Evolutionary conservation across 1,284 basidiomycete species (phyloP), one percentile per base, ranked within the genome.

Genomic region (Trichosporon ovoides): DNA sequence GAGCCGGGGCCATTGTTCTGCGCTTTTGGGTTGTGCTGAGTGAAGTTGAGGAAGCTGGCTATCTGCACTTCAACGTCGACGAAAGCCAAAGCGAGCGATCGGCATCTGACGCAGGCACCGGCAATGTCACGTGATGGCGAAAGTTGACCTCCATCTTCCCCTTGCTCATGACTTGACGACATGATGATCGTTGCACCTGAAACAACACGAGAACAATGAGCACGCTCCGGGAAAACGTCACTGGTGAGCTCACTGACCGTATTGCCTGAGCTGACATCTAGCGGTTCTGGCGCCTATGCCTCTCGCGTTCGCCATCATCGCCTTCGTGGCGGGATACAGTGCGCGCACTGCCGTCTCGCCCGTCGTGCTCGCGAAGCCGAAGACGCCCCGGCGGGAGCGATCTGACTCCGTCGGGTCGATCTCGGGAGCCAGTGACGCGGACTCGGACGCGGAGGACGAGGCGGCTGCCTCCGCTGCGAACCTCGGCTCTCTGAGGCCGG

Each of bases 401-500:
- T 14, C 40, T 12, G 55, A 53, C 13, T n/a, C 28, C 9, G 16
- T 34, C 12, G 33, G 38, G n/a, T n/a, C 24, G 7, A n/a, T n/a
- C 13, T 7, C 53, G 7, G 67, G 61, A 1, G 69, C 58, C 7
- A 66, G 69, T 35, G 69, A 74, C 48, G 52, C 65, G 9, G 72
- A 74, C n/a, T 71, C 71, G 6, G 73, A 75, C 50, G 57, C 57
- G 1, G 74, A 76, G 49, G 75, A 74, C 38, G 67, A 69, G 9
- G 66, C 66, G 6, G 65, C 66, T 1, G 75, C 74, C 0, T 65
- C 68, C 16, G 68, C 70, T 2, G 72, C 74, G 7, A 71, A 76
- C 51, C 79, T 94, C 24, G 78, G 82, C 3, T 73, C 81, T 2
- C 77, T 94, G 18, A 83, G 83, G 67, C 82, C 89, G 12, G 83